phyloP scores from a whole-genome alignment of 1,284 basidiomycete genomes.

The Ceraceosorus guamensis region DNA sequence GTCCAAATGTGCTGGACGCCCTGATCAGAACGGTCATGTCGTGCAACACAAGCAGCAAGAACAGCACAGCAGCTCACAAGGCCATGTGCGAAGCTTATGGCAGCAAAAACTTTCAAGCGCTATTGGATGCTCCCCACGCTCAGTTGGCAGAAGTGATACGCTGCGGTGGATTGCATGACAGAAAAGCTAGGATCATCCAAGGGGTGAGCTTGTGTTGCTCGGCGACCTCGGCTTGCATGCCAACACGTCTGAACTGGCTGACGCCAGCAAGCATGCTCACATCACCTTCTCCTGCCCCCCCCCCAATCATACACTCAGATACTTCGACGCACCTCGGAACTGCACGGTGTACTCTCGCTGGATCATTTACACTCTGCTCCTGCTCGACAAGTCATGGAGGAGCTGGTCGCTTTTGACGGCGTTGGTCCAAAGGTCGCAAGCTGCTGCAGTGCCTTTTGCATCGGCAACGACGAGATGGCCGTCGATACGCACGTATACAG shows the following conservation, averaged over 20 bases:
- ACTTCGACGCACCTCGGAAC: conserved; percentile 17
- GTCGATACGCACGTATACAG: conserved; percentile 64
- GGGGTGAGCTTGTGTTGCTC: conserved; percentile 5
- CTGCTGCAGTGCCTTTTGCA: conserved; percentile 69
- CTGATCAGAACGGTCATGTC: conserved; percentile 66
- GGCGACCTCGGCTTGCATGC: no score
- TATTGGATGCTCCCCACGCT: conserved; percentile 55
- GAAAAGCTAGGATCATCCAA: conserved; percentile 62
- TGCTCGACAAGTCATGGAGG: conserved; percentile 63
- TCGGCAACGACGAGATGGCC: conserved; percentile 65
- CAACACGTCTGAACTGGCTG: no score
- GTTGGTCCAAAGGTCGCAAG: conserved; percentile 73
- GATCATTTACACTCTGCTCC: conserved; percentile 50
- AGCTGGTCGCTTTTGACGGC: conserved; percentile 49
- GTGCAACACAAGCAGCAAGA: conserved; percentile 64
- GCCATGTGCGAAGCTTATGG: conserved; percentile 60
- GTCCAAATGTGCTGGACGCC: conserved; percentile 57
- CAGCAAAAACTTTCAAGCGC: conserved; percentile 58
- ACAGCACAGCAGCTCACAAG: conserved; percentile 61
- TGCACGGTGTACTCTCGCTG: conserved; percentile 44
- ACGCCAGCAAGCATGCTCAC: background rate
- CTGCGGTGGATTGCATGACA: conserved; percentile 65
- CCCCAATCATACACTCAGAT: no score
- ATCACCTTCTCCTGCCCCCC: background rate
- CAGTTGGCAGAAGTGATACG: conserved; percentile 60